A percentile compares a stretch with the other conserved stretches of the same genome.
Evolutionary conservation across 2,329 filamentous ascomycete genomes (phyloP).

Genomic region (Mycogone perniciosa): DNA sequence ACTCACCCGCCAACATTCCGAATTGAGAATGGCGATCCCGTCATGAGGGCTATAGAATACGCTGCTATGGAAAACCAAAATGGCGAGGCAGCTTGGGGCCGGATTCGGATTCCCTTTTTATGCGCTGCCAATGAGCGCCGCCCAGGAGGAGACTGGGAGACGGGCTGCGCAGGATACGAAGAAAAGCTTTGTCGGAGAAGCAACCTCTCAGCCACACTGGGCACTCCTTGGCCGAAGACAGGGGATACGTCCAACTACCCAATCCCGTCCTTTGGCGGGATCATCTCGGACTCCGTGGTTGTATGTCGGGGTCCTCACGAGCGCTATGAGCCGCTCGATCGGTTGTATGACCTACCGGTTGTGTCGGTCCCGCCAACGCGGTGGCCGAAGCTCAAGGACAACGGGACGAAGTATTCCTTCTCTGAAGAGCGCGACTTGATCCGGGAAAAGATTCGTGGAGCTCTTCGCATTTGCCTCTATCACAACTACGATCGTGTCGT

Average conservation of each 20-base stretch:
- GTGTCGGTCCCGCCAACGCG: conserved; percentile 66
- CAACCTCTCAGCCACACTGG: conserved; percentile 63
- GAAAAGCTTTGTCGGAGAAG: conserved; percentile 70
- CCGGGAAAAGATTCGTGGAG: conserved; percentile 64
- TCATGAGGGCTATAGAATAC: conserved; percentile 56
- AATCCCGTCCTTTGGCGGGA: conserved; percentile 61
- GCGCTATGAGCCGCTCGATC: conserved; percentile 51
- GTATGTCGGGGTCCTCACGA: conserved; percentile 67
- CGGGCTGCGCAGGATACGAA: conserved; percentile 42
- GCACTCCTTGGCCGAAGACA: conserved; percentile 49
- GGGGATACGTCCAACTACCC: conserved; percentile 55
- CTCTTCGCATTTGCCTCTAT: conserved; percentile 62
- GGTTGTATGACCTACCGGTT: conserved; percentile 59
- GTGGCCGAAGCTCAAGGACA: conserved; percentile 65
- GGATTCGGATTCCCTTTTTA: conserved; percentile 54
- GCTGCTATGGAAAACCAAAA: conserved; percentile 32
- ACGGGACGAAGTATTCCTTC: conserved; percentile 65
- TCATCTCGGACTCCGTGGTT: conserved; percentile 65
- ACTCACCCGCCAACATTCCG: conserved; percentile 40
- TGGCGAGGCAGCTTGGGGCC: conserved; percentile 27
- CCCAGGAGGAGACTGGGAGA: conserved; percentile 76
- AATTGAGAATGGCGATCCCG: conserved; percentile 52
- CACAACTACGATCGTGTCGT: conserved; percentile 52
- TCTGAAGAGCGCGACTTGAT: conserved; percentile 64
- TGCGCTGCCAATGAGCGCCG: conserved; percentile 71